Evolutionary conservation across 2,329 filamentous ascomycete species (phyloP).

Genomic region (Xylaria polymorpha): DNA sequence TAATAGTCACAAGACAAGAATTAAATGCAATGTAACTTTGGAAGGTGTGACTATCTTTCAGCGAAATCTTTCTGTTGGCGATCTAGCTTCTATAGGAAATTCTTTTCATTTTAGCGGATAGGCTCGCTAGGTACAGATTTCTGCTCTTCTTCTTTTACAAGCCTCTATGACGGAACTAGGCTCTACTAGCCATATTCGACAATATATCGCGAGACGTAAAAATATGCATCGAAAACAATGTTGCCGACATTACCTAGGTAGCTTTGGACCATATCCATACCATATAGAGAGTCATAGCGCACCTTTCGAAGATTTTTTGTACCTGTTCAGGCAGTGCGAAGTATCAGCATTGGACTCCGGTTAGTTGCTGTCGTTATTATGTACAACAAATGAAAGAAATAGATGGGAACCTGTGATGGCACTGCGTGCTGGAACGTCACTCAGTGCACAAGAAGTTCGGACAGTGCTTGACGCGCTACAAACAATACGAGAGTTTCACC

Average conservation of each 20-base stretch:
- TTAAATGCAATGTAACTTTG: background rate
- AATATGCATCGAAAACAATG: background rate
- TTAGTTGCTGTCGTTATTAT: background rate
- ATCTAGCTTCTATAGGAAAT: background rate
- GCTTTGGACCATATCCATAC: background rate
- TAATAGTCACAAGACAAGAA: background rate
- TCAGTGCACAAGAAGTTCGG: background rate
- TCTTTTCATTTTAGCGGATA: background rate
- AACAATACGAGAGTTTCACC: conserved; percentile 21
- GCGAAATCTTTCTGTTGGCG: background rate
- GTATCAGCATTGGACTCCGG: background rate
- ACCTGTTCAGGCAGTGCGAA: background rate
- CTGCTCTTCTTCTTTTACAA: background rate
- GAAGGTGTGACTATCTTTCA: background rate
- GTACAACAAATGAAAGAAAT: background rate
- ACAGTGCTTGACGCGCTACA: conserved; percentile 1
- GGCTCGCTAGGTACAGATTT: background rate
- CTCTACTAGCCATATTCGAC: background rate
- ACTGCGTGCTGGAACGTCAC: background rate
- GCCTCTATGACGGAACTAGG: background rate
- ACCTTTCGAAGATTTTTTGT: conserved; percentile 2
- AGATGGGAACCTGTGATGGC: no score
- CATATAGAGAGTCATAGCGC: background rate
- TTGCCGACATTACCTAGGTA: background rate
- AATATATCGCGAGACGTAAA: background rate